phyloP scores from a whole-genome alignment of 202 grass and related monocot species.

The Setaria italica region DNA sequence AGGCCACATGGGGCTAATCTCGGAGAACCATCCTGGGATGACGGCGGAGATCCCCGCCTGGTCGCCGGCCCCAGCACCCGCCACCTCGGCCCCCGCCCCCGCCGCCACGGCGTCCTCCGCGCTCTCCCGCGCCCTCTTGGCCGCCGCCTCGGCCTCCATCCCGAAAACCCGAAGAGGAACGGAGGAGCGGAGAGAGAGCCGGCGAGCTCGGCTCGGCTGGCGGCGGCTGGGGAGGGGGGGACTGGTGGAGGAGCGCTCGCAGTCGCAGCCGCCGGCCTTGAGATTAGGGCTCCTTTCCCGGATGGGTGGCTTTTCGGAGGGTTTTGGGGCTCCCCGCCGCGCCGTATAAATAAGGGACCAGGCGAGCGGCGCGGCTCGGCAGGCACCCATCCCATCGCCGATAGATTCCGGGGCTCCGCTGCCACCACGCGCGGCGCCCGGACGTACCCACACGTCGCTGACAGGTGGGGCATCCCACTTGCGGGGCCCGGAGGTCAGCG shows the following conservation, averaged over 20 bases:
- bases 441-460: too few species aligned
- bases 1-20: slow-evolving; percentile 98
- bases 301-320: neutral
- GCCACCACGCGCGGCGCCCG: neutral
- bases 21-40: slow-evolving; percentile 96
- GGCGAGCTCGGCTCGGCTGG: slow-evolving; percentile 6
- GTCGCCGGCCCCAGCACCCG: slow-evolving; percentile 48
- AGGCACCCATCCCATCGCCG: neutral
- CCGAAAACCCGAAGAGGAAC: neutral
- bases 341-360: neutral
- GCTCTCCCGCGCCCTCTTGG: slow-evolving; percentile 65
- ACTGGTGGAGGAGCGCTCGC: neutral
- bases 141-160: slow-evolving; percentile 69
- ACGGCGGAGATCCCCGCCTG: slow-evolving; percentile 82
- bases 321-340: neutral
- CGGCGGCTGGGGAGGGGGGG: neutral
- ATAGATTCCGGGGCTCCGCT: neutral
- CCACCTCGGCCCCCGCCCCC: slow-evolving; percentile 23
- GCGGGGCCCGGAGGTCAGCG: neutral
- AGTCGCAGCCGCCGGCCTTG: slow-evolving; percentile 25
- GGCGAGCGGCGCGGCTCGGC: neutral
- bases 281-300: slow-evolving; percentile 42
- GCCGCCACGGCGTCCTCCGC: slow-evolving; percentile 31
- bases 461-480: rapidly evolving
- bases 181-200: neutral